Evolutionary conservation across 2,329 filamentous ascomycete species (phyloP).

Genomic region (Trichophaea hybrida): DNA sequence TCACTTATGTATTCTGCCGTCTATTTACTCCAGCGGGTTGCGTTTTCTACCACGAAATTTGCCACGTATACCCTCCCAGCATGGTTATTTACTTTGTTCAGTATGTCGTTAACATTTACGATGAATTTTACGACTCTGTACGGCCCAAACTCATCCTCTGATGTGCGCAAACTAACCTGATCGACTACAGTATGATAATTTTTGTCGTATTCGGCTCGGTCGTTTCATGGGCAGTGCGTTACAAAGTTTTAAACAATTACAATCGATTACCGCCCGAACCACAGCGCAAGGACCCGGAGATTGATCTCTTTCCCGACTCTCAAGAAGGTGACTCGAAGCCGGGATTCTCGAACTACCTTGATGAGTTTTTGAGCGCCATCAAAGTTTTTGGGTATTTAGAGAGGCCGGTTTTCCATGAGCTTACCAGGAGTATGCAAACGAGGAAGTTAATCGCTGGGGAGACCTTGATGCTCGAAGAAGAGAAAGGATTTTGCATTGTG

Average conservation of each 20-base stretch:
- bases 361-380: constrained; percentile 95
- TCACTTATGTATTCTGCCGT: constrained; percentile 20
- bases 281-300: constrained; percentile 85
- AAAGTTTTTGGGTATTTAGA: constrained; percentile 98
- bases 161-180: constrained; percentile 20
- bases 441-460: constrained; percentile 90
- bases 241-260: constrained; percentile 95
- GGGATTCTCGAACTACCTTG: constrained; percentile 85
- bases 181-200: constrained; percentile 51
- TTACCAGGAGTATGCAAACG: constrained; percentile 97
- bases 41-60: constrained; percentile 70
- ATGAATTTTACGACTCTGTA: constrained; percentile 97
- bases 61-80: constrained; percentile 79
- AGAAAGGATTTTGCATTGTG: constrained; percentile 94
- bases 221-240: constrained; percentile 83
- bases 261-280: constrained; percentile 83
- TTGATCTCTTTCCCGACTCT: constrained; percentile 87
- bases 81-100: constrained; percentile 77
- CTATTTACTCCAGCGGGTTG: constrained; percentile 24
- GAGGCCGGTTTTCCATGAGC: constrained; percentile 89
- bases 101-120: constrained; percentile 86
- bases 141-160: constrained; percentile 27
- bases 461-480: constrained; percentile 86
- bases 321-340: constrained; percentile 82
- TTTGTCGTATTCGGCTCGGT: constrained; percentile 63